A percentile compares a stretch with the other conserved stretches of the same genome.
phyloP scores from a whole-genome alignment of 129 eudicot genomes.

The Helichrysum umbraculigerum region DNA sequence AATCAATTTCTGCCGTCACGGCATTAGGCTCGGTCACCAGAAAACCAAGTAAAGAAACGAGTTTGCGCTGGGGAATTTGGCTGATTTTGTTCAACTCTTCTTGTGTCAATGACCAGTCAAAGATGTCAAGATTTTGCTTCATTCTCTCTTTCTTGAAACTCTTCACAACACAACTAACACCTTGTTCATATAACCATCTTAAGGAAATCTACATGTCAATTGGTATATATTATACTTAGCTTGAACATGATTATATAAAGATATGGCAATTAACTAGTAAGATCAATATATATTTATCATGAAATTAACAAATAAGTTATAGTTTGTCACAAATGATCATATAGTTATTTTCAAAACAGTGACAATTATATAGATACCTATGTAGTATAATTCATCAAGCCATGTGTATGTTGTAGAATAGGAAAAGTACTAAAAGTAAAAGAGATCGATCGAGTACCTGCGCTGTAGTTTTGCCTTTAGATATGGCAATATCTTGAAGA shows the following conservation, averaged over 20 bases:
- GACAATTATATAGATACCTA: no score
- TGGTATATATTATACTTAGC: not conserved
- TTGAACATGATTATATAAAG: no score
- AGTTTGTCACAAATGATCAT: no score
- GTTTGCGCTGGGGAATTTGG: constrained; percentile 47
- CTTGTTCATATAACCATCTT: constrained; percentile 64
- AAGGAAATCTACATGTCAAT: constrained; percentile 37
- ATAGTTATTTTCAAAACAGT: no score
- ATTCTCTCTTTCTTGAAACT: constrained; percentile 57
- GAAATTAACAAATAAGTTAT: no score
- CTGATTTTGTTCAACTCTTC: constrained; percentile 41
- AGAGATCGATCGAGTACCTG: constrained; percentile 38
- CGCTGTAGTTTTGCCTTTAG: constrained; percentile 50
- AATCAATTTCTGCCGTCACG: constrained; percentile 39
- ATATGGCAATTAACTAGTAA: no score
- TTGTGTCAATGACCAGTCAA: constrained; percentile 43
- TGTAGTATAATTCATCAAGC: not conserved
- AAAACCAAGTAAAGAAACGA: constrained; percentile 20
- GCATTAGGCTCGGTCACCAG: constrained; percentile 37
- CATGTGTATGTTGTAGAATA: not conserved
- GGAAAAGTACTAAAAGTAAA: not conserved
- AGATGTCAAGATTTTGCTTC: constrained; percentile 46
- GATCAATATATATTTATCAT: no score
- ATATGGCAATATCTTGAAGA: constrained; percentile 49
- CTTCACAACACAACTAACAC: constrained; percentile 44